Evolutionary conservation across 106 monocot species (phyloP), one percentile per base, ranked within the genome.

Genomic region (Acanthochlamys bracteata): DNA sequence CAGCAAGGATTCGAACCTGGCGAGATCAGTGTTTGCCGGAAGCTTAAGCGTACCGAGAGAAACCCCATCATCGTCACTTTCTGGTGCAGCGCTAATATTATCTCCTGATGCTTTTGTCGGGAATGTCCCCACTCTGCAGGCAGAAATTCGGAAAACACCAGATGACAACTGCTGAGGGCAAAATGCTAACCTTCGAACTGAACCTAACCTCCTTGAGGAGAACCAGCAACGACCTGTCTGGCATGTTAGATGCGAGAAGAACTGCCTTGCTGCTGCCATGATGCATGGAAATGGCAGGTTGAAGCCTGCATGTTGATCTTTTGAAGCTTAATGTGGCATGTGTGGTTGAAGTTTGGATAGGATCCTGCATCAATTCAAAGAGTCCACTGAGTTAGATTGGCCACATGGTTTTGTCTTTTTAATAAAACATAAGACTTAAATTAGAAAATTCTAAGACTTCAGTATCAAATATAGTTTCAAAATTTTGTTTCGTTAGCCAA

Each of bases 41-140:
- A 87, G 68, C 61, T 83, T 87, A 82, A 87, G 67, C 19, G 86
- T 83, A 11, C 86, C 86, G 3, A 87, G 67, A 53, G 81, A 82
- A 57, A 87, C 76, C 0, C 86, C 86, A 42, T 80, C 83, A 10
- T 75, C 83, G 16, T 67, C 67, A 10, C 49, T 59, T 10, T 39
- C 67, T 14, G 67, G 69, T 2, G 60, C 67, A 0, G 66, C 74
- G 12, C 65, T 72, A 12, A 60, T 65, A 22, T 60, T 59, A 11
- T 64, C 63, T 40, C 7, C 54, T 0, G 73, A 68, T 23, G 82
- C 75, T 15, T 59, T 64, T 11, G 61, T 60, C 7, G 66, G 41
- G 70, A 57, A 17, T 0, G 33, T 33, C 27, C 0, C 10, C 10
- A 17, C 12, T 7, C 27, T 60, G 10, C 0, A 0, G 7, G 4